Conservation (phyloP, 768 basidiomycete genomes). For the Glaciozyma antarctica region DNA sequence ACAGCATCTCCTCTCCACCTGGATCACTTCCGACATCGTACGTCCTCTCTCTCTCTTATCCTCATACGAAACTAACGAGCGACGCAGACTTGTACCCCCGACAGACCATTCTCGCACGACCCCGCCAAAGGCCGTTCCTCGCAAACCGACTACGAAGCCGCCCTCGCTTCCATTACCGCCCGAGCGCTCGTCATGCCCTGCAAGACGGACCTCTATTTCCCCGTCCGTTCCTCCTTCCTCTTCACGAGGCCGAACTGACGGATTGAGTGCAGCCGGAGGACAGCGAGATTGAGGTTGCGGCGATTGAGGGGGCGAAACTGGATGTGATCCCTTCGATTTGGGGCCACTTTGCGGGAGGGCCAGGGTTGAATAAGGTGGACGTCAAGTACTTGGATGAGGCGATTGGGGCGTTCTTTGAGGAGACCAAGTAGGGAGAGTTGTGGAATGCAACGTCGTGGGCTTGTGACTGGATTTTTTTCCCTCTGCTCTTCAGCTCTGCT, state of each 20-base stretch:
- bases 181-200: background rate
- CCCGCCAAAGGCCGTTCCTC: background rate
- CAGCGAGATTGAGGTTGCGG: constrained; percentile 2
- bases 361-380: background rate
- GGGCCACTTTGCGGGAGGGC: constrained; percentile 1
- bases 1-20: constrained; percentile 3
- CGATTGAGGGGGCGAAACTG: background rate
- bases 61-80: background rate
- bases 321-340: background rate
- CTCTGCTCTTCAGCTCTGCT: no score
- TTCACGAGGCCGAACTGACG: background rate
- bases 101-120: constrained; percentile 1
- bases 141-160: background rate
- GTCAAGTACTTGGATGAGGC: constrained; percentile 1
- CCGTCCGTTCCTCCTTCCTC: background rate
- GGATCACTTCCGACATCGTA: constrained; percentile 3
- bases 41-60: background rate
- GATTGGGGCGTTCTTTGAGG: background rate
- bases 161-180: constrained; percentile 1
- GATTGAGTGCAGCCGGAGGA: background rate
- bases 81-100: constrained; percentile 1
- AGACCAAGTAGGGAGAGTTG: background rate
- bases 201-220: constrained; percentile 1
- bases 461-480: background rate
- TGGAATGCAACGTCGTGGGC: background rate